Base-by-base conservation (phyloP, 257 asterid species). In the Jaltomata sinuosa region DNA sequence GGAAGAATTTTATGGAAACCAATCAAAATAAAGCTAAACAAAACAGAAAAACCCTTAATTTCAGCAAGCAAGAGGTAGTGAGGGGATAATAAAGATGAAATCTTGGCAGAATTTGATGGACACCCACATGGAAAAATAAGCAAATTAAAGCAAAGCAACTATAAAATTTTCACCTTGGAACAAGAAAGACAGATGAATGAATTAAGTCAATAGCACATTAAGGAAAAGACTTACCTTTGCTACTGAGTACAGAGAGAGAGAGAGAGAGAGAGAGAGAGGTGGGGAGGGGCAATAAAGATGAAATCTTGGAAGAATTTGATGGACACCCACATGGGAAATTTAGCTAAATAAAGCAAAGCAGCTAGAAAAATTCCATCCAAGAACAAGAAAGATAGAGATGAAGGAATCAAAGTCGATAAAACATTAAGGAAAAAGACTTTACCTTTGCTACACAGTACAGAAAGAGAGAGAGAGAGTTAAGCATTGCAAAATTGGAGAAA, bases 401-500 rank as follows among this genome's bases (percentile, higher is more conserved):
- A 45, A 14, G 25, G 62, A 77, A 47, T 76, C 34, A 47, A n/a
- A 77, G 40, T 76, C 38, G 49, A 1, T 14, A 8, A 22, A 62
- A 27, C 22, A 47, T 16, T 15, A 67, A 50, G 8, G 67, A 10
- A 83, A 47, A 32, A 47, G 5, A 87, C 89, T 76, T 62, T 31
- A 87, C 91, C 88, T 81, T 59, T 42, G 68, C 78, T 3, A n/a
- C 29, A 47, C 84, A 45, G 40, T 74, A 74, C 9, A 74, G 14
- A 83, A 81, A 76, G 83, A 18, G 68, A 27, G 85, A 45, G 85
- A 59, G 55, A 34, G 69, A 80, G 19, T 22, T n/a, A 49, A 42
- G 83, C 88, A 80, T 52, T 27, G 85, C 71, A 79, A 45, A 84
- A 87, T 79, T 88, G 83, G 89, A 8, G 74, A 88, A 87, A 86